Evolutionary conservation across 345 rosid genomes (phyloP), one percentile per base, ranked within the genome.

Genomic region (Eutrema yunnanense): DNA sequence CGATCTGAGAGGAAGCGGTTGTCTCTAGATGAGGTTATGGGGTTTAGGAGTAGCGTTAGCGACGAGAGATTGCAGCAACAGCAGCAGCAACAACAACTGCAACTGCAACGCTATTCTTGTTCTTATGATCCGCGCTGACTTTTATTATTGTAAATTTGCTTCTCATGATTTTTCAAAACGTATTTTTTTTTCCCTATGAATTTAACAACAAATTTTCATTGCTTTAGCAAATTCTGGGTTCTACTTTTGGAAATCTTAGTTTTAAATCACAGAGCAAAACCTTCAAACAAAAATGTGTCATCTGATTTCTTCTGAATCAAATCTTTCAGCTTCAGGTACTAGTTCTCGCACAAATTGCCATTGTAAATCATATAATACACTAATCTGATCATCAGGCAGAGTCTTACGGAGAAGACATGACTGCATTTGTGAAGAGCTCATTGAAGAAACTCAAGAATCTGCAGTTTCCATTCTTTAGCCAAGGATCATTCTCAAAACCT

Each of bases 1-100:
- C 86, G 97, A 19, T 85, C 84, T 0, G 95, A 84, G 62, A 86
- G 81, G 82, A 86, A 81, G 82, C 73, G 86, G 78, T 70, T 84
- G 44, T 77, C 91, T 0, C 84, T 91, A 1, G 81, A 82, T 50
- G 97, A 89, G 19, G 61, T 76, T 64, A 72, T 86, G 78, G 85
- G 84, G 6, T 48, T 89, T n/a, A 80, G 96, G 75, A 86, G 78
- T 48, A 85, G 88, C 82, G 53, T 84, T 13, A 74, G 86, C 67
- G 63, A 84, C 8, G 57, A 74, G 59, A 82, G 76, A 55, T 82
- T 81, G 92, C 81, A 79, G 55, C 71, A 50, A 4, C 67, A 22
- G 46, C 61, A 69, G 51, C 22, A 19, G 22, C 22, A 19, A 19
- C 22, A 19, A 1, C 22, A 19, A 19, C 81, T 79, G 55, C 71